These are phyloP conservation scores for Nannochloropsis gaditana DNA, from an alignment of 108 stramenopile species.

Conservation along the genomic window DNA sequence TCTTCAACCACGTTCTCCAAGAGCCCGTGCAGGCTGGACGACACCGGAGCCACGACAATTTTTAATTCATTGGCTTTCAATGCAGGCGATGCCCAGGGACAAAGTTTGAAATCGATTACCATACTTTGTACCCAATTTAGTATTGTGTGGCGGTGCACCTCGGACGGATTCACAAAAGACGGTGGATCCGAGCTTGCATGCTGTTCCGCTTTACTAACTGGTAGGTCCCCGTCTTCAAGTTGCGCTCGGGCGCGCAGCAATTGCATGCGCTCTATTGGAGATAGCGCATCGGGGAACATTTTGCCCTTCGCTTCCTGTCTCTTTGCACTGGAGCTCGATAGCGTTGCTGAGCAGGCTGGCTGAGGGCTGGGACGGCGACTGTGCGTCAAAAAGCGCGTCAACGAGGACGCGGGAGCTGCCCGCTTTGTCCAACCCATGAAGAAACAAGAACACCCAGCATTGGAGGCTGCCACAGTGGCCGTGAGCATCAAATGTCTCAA, in stretches of 20 bases:
- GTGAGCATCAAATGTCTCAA: neutral
- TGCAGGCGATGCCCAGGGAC: neutral
- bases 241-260: neutral
- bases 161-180: neutral
- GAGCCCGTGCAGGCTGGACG: neutral
- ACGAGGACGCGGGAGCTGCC: neutral
- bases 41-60: neutral
- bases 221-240: neutral
- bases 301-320: no score
- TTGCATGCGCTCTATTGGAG: neutral
- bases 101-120: slow-evolving; percentile 15
- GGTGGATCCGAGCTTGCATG: neutral
- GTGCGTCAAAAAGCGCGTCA: neutral
- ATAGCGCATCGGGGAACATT: neutral
- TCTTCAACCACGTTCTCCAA: neutral
- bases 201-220: no score
- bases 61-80: neutral
- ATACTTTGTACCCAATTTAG: neutral
- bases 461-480: neutral
- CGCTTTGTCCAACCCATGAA: neutral
- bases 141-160: neutral
- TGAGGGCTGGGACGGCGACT: neutral
- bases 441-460: neutral
- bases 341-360: neutral
- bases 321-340: neutral